Evolutionary conservation across 75 land plant species (phyloP).

Genomic region (Picea sitchensis): DNA sequence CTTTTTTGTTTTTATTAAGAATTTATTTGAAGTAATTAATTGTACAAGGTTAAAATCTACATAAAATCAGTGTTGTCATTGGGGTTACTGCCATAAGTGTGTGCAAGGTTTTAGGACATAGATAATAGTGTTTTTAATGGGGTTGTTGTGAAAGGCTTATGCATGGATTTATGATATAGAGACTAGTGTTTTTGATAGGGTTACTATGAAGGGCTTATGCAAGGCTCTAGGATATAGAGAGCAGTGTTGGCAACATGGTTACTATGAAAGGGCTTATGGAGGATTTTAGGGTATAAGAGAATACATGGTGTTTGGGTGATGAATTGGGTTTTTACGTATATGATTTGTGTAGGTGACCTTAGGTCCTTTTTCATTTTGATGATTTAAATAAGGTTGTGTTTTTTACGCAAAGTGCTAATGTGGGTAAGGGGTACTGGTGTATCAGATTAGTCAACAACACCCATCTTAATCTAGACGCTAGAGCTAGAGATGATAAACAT

Average conservation of each 20-base stretch:
- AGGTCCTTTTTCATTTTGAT: not conserved
- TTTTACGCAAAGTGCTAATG: slow-evolving; percentile 14
- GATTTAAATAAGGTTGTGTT: slow-evolving; percentile 11
- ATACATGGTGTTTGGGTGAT: not conserved
- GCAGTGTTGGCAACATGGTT: not conserved
- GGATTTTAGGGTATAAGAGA: not conserved
- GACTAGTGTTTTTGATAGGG: too few relatives aligned
- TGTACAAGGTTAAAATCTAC: too few relatives aligned
- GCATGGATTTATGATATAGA: too few relatives aligned
- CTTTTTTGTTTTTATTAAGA: too few relatives aligned
- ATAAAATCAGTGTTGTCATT: not conserved
- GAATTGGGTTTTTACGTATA: too few relatives aligned
- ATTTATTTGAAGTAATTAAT: too few relatives aligned
- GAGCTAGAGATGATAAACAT: slow-evolving; percentile 2
- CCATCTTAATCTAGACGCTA: slow-evolving; percentile 16
- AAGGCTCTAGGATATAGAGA: too few relatives aligned
- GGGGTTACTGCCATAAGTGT: not conserved
- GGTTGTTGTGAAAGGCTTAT: too few relatives aligned
- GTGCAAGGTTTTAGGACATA: too few relatives aligned
- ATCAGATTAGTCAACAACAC: slow-evolving; percentile 15
- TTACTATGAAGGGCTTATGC: too few relatives aligned
- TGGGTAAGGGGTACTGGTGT: slow-evolving; percentile 19
- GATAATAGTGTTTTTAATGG: too few relatives aligned
- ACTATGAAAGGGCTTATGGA: not conserved
- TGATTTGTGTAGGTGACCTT: slow-evolving; percentile 3